Percentiles rank a stretch among this genome's conserved stretches.
Conservation (phyloP, 148 eudicot species). For the Nyssa sinensis region DNA sequence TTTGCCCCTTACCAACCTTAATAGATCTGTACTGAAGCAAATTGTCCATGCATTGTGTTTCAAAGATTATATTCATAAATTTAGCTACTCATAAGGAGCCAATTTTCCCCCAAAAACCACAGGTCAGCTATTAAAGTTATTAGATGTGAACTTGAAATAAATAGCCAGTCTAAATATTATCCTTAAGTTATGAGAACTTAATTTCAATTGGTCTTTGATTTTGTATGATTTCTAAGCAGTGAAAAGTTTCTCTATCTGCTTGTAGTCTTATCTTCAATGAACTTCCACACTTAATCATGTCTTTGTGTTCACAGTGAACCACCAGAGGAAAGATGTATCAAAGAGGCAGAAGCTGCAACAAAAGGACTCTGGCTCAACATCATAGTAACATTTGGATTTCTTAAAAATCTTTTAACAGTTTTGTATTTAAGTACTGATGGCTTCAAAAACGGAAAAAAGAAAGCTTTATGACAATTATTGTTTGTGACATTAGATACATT, state of each 20-base stretch:
- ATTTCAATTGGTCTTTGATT: not conserved
- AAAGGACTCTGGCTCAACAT: constrained; percentile 72
- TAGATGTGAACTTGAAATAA: not conserved
- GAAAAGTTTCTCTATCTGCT: not conserved
- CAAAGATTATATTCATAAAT: not conserved
- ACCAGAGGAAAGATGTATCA: constrained; percentile 58
- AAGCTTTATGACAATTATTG: not conserved
- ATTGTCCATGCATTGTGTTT: not conserved
- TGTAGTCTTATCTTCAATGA: not conserved
- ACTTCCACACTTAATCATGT: not conserved
- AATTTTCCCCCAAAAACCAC: not conserved
- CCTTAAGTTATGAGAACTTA: not conserved
- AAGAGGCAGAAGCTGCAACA: constrained; percentile 45
- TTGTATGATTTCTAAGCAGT: not conserved
- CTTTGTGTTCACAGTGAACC: constrained; percentile 56
- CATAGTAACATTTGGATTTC: constrained; percentile 46
- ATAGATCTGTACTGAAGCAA: not conserved
- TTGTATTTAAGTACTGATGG: not conserved
- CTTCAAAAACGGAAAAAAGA: too few species aligned
- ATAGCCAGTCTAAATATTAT: not conserved
- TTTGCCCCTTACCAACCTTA: not conserved
- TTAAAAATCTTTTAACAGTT: not conserved
- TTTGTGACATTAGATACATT: not conserved
- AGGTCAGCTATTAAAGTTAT: not conserved
- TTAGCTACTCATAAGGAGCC: not conserved